These are phyloP conservation scores for Boechera divaricarpa DNA, from an alignment of 345 rosid species.

Conservation along the genomic window DNA sequence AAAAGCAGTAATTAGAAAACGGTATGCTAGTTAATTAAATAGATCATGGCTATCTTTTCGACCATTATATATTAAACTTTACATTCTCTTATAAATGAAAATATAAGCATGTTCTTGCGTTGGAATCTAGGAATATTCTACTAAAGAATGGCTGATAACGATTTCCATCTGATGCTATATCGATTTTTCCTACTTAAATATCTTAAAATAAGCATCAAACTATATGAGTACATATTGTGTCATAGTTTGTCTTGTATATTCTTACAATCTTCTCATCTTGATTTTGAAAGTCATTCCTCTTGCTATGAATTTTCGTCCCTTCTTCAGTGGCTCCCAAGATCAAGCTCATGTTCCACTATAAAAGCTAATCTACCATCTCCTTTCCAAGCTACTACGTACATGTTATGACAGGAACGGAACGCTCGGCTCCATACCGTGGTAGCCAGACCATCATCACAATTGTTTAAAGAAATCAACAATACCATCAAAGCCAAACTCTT, in stretches of 20 bases:
- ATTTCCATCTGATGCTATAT: conserved; percentile 8
- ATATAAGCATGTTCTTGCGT: conserved; percentile 39
- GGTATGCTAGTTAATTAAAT: neutral
- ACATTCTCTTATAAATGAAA: conserved; percentile 12
- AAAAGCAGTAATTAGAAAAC: neutral
- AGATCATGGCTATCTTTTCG: conserved; percentile 2
- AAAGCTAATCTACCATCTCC: too few species aligned
- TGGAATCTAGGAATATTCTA: conserved; percentile 38
- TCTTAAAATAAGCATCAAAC: conserved; percentile 2
- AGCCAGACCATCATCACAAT: too few species aligned
- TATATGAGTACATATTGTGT: conserved; percentile 21
- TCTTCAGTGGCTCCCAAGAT: too few species aligned
- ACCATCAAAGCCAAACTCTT: too few species aligned
- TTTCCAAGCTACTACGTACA: too few species aligned
- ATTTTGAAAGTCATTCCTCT: too few species aligned
- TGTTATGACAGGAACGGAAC: too few species aligned
- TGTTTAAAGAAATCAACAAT: too few species aligned
- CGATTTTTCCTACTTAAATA: conserved; percentile 4
- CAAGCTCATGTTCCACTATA: too few species aligned
- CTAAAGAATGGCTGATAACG: conserved; percentile 34
- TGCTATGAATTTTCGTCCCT: too few species aligned
- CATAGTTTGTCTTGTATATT: neutral
- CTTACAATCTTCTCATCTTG: too few species aligned
- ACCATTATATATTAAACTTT: conserved; percentile 8
- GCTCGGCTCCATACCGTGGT: too few species aligned